Base-by-base conservation (phyloP, 129 eudicot species). In the Heracleum sosnowskyi region DNA sequence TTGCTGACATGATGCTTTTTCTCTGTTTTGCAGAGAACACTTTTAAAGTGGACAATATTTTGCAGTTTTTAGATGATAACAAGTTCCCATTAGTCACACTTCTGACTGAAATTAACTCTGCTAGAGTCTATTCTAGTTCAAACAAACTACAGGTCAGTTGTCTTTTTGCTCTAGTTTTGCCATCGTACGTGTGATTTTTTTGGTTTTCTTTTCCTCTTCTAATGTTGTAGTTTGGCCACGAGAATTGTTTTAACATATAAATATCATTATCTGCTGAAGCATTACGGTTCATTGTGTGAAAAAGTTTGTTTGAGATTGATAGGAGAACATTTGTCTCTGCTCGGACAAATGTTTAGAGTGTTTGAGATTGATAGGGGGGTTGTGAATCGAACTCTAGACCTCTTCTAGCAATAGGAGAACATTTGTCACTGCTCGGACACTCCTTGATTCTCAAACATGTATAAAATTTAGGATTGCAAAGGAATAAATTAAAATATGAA, bases 61-160 rank as follows among this genome's bases (percentile, higher is more conserved):
- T 95, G 85, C 89, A 84, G 26, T 95, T 91, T 84, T 76, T 95
- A 93, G 91, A 83, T 7, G 73, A 84, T 57, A 90, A 95, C 89
- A 95, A 90, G 85, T 91, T 95, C 78, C 97, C 98, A 6, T 74
- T 95, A 77, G 97, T 91, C 84, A 91, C 97, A 8, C 53, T 85
- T 64, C 74, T 95, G 78, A 87, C 97, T 47, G 98, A 95, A 79
- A 82, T 91, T 33, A 95, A 95, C 83, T 90, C 98, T 64, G 92
- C 87, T 53, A 91, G 83, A 90, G 91, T 95, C 44, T 91, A 90
- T 81, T 71, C 97, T 84, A 87, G 87, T 53, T 41, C 82, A 47
- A 84, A 81, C 47, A 90, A 87, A 80, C 85, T 86, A 46, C 98
- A 95, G 98, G 98, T 95, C 77, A 26, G 64, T 40, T 5, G 78